Evolutionary conservation across 2,329 filamentous ascomycete genomes (phyloP), one percentile per base, ranked within the genome.

Genomic region (Diaporthe ampelina): DNA sequence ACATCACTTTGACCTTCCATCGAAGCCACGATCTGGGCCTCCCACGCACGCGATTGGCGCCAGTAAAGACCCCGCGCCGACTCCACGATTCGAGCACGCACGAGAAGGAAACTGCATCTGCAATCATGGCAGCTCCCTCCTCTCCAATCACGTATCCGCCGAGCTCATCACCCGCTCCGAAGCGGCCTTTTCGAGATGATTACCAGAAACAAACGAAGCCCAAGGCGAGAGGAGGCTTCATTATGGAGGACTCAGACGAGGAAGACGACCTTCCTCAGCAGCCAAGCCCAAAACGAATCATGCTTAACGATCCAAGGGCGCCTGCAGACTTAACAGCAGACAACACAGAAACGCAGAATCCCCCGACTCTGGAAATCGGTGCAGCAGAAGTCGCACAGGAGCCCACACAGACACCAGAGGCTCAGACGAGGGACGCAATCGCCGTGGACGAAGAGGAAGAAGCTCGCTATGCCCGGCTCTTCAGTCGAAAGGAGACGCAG

Each of bases 201-300:
- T 77, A 78, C 24, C 58, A 56, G 17, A 81, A 82, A 29, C 43
- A 75, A 11, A 69, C 78, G 56, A 84, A 82, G 73, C 79, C 81
- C 15, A 82, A 83, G 75, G 81, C 81, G 19, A 81, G 84, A 68
- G 83, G 82, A 35, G 85, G 86, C 4, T 88, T 88, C 75, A 78
- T 88, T 5, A 77, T 84, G 48, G 85, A 87, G 70, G 85, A 84
- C 71, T 84, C 82, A 3, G 84, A 84, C 45, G 84, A 84, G 35
- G 80, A 81, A 10, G 83, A 84, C 2, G 79, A 83, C 52, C 78
- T 82, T 65, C 58, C 75, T n/a, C 32, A 72, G 50, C 82, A 84
- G 50, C 85, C 84, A 17, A 82, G 81, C 6, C 78, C 85, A 3
- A 88, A 88, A 77, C 81, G 84, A 75, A 81, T 83, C 50, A 87